Evolutionary conservation across 2,329 filamentous ascomycete species (phyloP), one percentile per base, ranked within the genome.

Genomic region (Ascochyta fabae): DNA sequence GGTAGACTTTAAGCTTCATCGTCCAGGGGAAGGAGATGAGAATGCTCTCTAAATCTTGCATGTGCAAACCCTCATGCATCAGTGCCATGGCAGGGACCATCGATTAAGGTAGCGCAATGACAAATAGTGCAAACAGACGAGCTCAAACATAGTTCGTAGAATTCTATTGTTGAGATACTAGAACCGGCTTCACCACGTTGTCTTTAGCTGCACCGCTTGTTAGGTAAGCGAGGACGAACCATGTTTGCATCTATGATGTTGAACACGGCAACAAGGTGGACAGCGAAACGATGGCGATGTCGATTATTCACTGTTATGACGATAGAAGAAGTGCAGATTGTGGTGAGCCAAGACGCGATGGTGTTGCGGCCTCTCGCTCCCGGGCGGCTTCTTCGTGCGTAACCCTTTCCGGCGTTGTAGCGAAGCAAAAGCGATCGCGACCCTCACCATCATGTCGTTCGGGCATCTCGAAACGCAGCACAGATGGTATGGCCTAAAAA

Each of bases 401-500:
- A 26, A 38, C 54, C 47, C 27, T 34, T 34, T 54, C 45, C 62
- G 58, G 46, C 58, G 63, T 52, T 50, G 13, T 41, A 54, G 26
- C 36, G 42, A 39, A 47, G 36, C 36, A 47, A 51, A 9, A 39
- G 33, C 33, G 29, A 31, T 38, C 31, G 36, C 47, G 47, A 46
- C 47, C 46, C 47, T 56, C 42, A 56, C 42, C 43, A 50, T 46
- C 31, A 39, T 22, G n/a, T 46, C 29, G 42, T 51, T 38, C 47
- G 50, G 47, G 35, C 27, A 46, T 38, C 44, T 59, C 48, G 59
- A 61, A 58, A 66, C 58, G 46, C 46, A 65, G 60, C 58, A 51
- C 53, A 51, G 49, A 65, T 56, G 61, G 34, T 47, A 60, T 56
- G 39, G 34, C 53, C 62, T 56, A 53, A 56, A 50, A 59, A 60